Conservation (phyloP, 495 filamentous ascomycete genomes). For the Daldinia decipiens region DNA sequence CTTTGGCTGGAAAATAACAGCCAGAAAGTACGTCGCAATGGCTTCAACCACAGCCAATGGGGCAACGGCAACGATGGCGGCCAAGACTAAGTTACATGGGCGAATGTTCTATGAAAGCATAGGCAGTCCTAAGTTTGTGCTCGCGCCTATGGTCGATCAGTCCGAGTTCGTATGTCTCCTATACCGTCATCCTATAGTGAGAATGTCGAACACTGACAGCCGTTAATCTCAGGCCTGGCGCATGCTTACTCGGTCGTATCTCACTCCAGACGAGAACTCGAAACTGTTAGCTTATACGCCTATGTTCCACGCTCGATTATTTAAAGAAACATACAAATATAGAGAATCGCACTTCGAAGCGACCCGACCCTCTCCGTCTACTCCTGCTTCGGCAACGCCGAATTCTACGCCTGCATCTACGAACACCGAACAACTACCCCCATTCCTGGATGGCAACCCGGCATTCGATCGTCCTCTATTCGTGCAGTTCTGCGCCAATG, state of each 20-base stretch:
- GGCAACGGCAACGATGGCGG: slow-evolving; percentile 15
- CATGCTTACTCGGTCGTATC: slow-evolving; percentile 90
- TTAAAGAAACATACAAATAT: slow-evolving; percentile 76
- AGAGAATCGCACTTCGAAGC: slow-evolving; percentile 82
- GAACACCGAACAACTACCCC: slow-evolving; percentile 20
- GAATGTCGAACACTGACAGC: slow-evolving; percentile 26
- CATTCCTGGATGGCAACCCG: slow-evolving; percentile 87
- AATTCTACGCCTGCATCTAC: slow-evolving; percentile 6
- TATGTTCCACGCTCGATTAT: slow-evolving; percentile 94
- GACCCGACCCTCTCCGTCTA: slow-evolving; percentile 44
- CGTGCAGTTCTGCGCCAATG: slow-evolving; percentile 97
- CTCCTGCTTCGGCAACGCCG: slow-evolving; percentile 39
- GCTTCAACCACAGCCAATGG: slow-evolving; percentile 19
- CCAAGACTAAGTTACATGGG: slow-evolving; percentile 74
- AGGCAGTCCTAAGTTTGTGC: slow-evolving; percentile 86
- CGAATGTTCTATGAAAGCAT: slow-evolving; percentile 93
- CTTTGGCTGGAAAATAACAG: slow-evolving; percentile 29
- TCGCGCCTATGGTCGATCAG: slow-evolving; percentile 98
- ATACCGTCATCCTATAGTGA: not conserved
- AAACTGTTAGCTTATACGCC: slow-evolving; percentile 84
- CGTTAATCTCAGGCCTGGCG: slow-evolving; percentile 80
- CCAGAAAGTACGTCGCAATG: slow-evolving; percentile 32
- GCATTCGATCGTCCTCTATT: slow-evolving; percentile 84
- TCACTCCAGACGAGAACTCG: slow-evolving; percentile 68
- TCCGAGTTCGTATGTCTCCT: slow-evolving; percentile 85